Percentiles rank a stretch among this genome's conserved stretches.
Conservation (phyloP, 1,139 yeast species). For the Sugiyamaella sp. region DNA sequence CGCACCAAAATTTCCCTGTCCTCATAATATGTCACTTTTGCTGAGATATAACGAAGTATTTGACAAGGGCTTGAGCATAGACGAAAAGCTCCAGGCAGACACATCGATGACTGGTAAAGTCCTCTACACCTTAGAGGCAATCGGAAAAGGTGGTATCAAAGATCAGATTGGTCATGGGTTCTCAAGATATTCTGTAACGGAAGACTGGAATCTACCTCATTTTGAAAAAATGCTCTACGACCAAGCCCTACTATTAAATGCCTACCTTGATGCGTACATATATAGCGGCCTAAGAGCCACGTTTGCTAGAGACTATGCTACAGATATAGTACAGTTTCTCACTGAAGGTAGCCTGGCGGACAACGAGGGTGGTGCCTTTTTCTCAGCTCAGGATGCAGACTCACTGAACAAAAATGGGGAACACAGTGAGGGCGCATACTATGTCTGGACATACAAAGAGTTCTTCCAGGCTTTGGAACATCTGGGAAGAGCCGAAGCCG, state of each 20-base stretch:
- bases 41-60: constrained; percentile 30
- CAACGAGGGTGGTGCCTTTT: constrained; percentile 37
- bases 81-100: neutral
- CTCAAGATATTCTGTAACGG: constrained; percentile 45
- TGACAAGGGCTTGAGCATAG: constrained; percentile 15
- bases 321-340: constrained; percentile 39
- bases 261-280: constrained; percentile 40
- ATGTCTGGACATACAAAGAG: constrained; percentile 44
- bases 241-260: constrained; percentile 43
- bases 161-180: constrained; percentile 47
- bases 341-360: constrained; percentile 35
- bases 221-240: constrained; percentile 47
- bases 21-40: constrained; percentile 40
- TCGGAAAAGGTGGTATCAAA: constrained; percentile 45
- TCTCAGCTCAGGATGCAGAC: constrained; percentile 44
- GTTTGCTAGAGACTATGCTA: constrained; percentile 29
- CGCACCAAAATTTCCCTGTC: constrained; percentile 46
- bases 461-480: constrained; percentile 39
- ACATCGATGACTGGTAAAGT: constrained; percentile 19
- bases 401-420: constrained; percentile 34
- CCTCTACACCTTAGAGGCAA: constrained; percentile 36
- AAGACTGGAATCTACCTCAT: constrained; percentile 48
- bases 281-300: constrained; percentile 24
- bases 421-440: constrained; percentile 43
- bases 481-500: constrained; percentile 37